Evolutionary conservation across 371 early-diverging fungal genomes (phyloP).

Genomic region (Actinomortierella wolfii): DNA sequence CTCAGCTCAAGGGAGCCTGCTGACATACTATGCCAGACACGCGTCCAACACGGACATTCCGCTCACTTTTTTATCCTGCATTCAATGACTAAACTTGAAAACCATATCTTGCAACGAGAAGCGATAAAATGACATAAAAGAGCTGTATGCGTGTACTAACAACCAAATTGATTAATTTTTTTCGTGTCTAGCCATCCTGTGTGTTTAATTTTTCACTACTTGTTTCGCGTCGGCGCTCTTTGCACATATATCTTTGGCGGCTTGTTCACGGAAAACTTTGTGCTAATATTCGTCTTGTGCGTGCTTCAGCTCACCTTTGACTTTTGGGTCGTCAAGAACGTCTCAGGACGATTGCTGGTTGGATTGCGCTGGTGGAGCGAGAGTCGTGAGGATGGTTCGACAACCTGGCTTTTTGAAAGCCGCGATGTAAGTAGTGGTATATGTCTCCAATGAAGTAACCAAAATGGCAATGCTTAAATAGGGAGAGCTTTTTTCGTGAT

Average conservation of each 20-base stretch:
- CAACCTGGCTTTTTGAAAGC: constrained; percentile 95
- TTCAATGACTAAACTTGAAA: no score
- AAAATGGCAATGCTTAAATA: neutral
- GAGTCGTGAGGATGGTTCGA: constrained; percentile 90
- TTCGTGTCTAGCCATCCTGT: constrained; percentile 77
- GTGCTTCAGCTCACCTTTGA: constrained; percentile 92
- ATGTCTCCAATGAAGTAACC: neutral
- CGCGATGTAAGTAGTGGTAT: constrained; percentile 67
- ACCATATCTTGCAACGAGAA: no score
- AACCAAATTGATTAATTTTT: no score
- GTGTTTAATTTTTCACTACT: constrained; percentile 88
- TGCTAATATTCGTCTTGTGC: constrained; percentile 90
- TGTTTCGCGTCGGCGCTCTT: constrained; percentile 83
- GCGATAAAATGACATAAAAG: no score
- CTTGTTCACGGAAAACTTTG: constrained; percentile 80
- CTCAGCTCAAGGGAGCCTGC: no score
- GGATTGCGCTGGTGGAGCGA: constrained; percentile 99
- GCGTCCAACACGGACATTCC: no score
- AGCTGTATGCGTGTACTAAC: no score
- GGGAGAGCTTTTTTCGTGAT: neutral
- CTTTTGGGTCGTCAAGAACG: constrained; percentile 99
- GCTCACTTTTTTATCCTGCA: no score
- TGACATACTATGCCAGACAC: no score
- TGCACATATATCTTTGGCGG: constrained; percentile 83
- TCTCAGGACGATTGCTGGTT: constrained; percentile 93